A percentile compares a stretch with the other conserved stretches of the same genome.
Evolutionary conservation across 1,284 basidiomycete genomes (phyloP).

Genomic region (Ceratobasidium sp.): DNA sequence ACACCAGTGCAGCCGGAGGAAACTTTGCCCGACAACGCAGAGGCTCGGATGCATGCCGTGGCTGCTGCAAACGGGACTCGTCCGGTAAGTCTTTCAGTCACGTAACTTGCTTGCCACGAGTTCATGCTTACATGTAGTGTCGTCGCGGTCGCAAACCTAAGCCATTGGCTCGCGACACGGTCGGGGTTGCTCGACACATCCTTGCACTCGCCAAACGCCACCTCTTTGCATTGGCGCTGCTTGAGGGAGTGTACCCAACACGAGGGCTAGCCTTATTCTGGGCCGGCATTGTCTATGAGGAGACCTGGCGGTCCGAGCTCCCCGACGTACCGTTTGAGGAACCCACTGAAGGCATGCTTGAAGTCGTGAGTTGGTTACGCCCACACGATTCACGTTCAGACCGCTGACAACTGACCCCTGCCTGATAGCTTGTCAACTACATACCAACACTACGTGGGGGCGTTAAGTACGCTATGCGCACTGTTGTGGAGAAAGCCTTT

Average conservation of each 20-base stretch:
- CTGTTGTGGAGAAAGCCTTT: neutral
- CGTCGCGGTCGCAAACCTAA: slow-evolving; percentile 22
- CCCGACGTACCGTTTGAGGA: neutral
- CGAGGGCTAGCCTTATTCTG: neutral
- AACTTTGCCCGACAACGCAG: too few relatives aligned
- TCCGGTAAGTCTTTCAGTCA: too few relatives aligned
- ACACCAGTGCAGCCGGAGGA: too few relatives aligned
- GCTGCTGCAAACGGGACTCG: too few relatives aligned
- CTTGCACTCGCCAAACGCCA: slow-evolving; percentile 1
- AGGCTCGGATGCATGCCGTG: too few relatives aligned
- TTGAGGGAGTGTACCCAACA: slow-evolving; percentile 20
- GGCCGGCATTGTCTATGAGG: neutral
- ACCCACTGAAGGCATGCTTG: neutral
- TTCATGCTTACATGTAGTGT: too few relatives aligned
- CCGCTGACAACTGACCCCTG: neutral
- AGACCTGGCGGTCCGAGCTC: neutral
- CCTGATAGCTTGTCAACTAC: slow-evolving; percentile 25
- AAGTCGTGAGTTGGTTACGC: slow-evolving; percentile 4
- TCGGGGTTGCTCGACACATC: neutral
- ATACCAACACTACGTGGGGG: slow-evolving; percentile 7
- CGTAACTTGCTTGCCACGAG: too few relatives aligned
- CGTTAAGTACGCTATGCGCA: neutral
- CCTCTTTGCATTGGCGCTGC: neutral
- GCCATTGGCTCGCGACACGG: slow-evolving; percentile 10
- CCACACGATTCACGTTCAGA: neutral